Evolutionary conservation across 257 asterid species (phyloP).

Genomic region (Solanum neorickii): DNA sequence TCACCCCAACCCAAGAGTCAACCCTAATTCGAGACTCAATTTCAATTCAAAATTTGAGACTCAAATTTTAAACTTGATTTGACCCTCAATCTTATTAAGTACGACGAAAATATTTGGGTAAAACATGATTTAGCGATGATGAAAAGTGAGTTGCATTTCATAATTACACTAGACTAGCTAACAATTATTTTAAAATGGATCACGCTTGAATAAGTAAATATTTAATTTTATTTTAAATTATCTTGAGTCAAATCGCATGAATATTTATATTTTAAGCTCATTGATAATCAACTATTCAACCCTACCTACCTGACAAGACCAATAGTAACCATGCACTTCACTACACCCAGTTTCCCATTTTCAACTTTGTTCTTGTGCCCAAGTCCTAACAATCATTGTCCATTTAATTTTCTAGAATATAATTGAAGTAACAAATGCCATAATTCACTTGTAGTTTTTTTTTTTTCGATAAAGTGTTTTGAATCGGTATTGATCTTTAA

Average conservation of each 20-base stretch:
- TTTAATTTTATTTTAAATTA: not conserved
- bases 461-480: not conserved
- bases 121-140: not conserved
- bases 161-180: not conserved
- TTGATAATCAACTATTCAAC: not conserved
- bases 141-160: not conserved
- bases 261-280: not conserved
- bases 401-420: not conserved
- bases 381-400: not conserved
- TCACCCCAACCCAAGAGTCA: not conserved
- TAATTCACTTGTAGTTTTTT: not conserved
- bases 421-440: not conserved
- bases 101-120: not conserved
- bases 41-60: not conserved
- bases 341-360: not conserved
- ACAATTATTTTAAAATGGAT: not conserved
- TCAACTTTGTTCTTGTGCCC: not conserved
- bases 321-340: not conserved
- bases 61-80: not conserved
- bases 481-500: rapidly evolving
- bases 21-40: not conserved
- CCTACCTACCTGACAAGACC: not conserved
- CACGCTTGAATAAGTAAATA: not conserved
- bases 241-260: rapidly evolving
- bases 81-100: not conserved